Evolutionary conservation across 495 filamentous ascomycete species (phyloP), one percentile per base, ranked within the genome.

Genomic region (Parathielavia appendiculata): DNA sequence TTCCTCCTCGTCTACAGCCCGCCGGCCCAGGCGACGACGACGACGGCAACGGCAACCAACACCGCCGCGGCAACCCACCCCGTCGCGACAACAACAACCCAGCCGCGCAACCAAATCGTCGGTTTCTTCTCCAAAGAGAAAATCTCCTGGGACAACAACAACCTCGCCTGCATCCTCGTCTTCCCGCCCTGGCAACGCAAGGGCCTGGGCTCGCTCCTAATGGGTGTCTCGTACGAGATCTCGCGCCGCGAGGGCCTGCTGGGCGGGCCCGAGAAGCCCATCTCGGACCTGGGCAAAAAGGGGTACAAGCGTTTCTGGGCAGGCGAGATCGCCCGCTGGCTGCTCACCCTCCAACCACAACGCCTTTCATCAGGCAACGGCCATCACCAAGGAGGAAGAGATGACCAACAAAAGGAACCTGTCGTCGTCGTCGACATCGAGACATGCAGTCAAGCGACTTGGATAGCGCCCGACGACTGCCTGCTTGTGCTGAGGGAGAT

Each of bases 51-150:
- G 1, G 16, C 40, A 19, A 19, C 14, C 45, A 30, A 22, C 47
- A 9, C 48, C 48, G 8, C 30, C 26, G 75, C 66, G 59, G 38
- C 74, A 8, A 51, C 73, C 1, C 65, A 72, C 59, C 67, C 61
- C 5, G 17, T 23, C 30, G 49, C 35, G 58, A 51, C 14, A 48
- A 47, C 47, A 34, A 41, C 60, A 19, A 54, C 35, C 13, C 39
- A 47, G 5, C 69, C 64, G 5, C 69, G 69, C 20, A 64, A 68
- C 40, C 83, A 84, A 49, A 86, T 97, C 34, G 82, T 96, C 9
- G 93, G 95, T 51, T 99, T 96, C 81, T 99, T 96, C 79, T 92
- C 88, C 22, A 97, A 97, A 68, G 93, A 99, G 75, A 97, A 97
- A 66, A 86, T 96, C 73, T 93, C 89, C 5, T 99, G 93, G 93